phyloP scores from a whole-genome alignment of 179 eudicot genomes.

The Heliamphora pulchella region DNA sequence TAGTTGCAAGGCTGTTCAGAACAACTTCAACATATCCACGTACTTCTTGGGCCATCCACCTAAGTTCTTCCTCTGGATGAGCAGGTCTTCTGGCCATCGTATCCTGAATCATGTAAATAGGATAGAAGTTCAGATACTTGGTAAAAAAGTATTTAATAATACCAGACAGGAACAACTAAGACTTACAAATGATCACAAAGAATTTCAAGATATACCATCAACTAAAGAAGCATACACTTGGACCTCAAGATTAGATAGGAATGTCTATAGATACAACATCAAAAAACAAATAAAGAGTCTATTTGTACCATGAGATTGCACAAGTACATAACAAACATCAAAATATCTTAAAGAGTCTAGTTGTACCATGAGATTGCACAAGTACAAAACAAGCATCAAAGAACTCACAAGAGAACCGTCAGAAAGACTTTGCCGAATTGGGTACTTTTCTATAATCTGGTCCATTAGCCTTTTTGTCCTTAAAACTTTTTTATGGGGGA shows the following conservation, averaged over 20 bases:
- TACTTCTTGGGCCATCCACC: no score
- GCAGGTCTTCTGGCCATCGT: no score
- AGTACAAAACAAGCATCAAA: slow-evolving; percentile 5
- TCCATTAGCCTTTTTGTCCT: slow-evolving; percentile 88
- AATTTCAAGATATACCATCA: not conserved
- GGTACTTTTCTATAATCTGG: slow-evolving; percentile 57
- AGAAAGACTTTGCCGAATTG: slow-evolving; percentile 53
- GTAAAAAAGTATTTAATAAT: no score
- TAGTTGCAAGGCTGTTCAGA: slow-evolving; percentile 84
- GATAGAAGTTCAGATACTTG: no score
- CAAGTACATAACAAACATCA: no score
- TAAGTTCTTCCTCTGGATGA: no score
- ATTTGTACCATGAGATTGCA: no score
- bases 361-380: not conserved
- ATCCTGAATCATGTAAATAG: no score
- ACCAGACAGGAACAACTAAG: slow-evolving; percentile 7
- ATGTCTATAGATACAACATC: not conserved
- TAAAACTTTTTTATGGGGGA: slow-evolving; percentile 71
- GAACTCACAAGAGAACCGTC: slow-evolving; percentile 50
- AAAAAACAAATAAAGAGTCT: not conserved
- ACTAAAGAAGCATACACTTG: not conserved
- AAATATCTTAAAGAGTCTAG: not conserved
- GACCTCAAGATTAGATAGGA: not conserved
- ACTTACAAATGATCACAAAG: slow-evolving; percentile 23
- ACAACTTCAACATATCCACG: no score